Base-by-base conservation (phyloP, 2,329 filamentous ascomycete species). In the Aulographum hederae region DNA sequence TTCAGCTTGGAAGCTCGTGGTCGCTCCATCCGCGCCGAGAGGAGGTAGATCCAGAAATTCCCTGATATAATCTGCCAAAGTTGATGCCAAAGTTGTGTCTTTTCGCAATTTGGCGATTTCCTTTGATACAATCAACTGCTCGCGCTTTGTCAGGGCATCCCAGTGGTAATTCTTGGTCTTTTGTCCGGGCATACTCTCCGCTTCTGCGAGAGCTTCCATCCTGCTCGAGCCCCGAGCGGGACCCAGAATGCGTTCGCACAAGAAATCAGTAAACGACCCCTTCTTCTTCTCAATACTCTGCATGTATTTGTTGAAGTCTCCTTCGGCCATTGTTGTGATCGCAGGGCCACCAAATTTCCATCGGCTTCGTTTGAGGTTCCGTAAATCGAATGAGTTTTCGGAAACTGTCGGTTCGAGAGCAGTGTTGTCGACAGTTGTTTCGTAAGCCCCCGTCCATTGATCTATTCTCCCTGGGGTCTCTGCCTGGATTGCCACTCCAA, bases 401-500 rank as follows among this genome's bases (percentile, higher is more conserved):
- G 44, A 10, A 44, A 33, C 5, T 43, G 43, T 11, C 42, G 40
- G 32, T 15, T 46, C 41, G 32, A 50, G 50, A 27, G 42, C 38
- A 11, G 51, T 52, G 6, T 45, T 41, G 35, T 53, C 51, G 31
- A 46, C 46, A 18, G 41, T 36, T 4, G 32, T 15, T 36, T 53
- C 51, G 31, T 53, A 53, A 1, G 48, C 48, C 34, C 47, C 45
- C 3, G 32, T 32, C 3, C 42, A 41, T 12, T 17, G 8, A 14
- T 10, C 12, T 14, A 28, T 13, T 8, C 27, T n/a, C 27, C 6
- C 35, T 21, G 2, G 30, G 18, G 10, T 18, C 28, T 26, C 23
- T 30, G 2, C 41, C 37, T 15, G 41, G 18, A 93, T 58, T 4
- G 80, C 72, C 33, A 93, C 56, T 36, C 70, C 66, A 50, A 94